Percentiles rank a stretch among this genome's conserved stretches.
Evolutionary conservation across 441 rosid species (phyloP).

Genomic region (Geranium incanum): DNA sequence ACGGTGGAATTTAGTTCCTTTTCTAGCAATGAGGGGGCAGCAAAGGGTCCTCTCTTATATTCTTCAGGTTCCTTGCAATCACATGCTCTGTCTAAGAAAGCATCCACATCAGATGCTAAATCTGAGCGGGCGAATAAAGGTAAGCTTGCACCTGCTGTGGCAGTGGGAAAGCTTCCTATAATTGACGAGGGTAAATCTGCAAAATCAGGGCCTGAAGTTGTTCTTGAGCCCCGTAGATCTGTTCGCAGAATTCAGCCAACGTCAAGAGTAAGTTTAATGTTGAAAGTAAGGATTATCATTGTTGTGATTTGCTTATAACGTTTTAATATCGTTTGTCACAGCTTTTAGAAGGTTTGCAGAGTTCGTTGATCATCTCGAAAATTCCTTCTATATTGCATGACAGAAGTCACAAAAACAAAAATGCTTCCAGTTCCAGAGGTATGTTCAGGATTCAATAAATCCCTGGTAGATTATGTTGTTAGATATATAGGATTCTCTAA

Average conservation of each 20-base stretch:
- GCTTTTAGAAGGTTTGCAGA: conserved; percentile 94
- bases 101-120: conserved; percentile 33
- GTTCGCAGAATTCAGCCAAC: conserved; percentile 93
- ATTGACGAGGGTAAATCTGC: conserved; percentile 56
- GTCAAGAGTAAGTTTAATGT: conserved; percentile 48
- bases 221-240: conserved; percentile 80
- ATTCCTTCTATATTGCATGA: conserved; percentile 66
- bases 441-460: background rate
- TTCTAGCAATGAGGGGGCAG: conserved; percentile 40
- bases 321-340: conserved; percentile 27
- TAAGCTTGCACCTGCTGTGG: conserved; percentile 42
- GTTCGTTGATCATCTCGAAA: conserved; percentile 77
- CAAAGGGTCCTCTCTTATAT: conserved; percentile 43
- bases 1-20: conserved; percentile 31
- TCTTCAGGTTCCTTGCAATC: conserved; percentile 40
- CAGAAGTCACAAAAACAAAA: conserved; percentile 54
- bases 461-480: background rate
- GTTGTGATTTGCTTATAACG: background rate
- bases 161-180: conserved; percentile 37
- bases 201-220: conserved; percentile 34
- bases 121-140: conserved; percentile 43
- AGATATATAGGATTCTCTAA: background rate
- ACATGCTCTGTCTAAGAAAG: conserved; percentile 40
- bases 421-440: conserved; percentile 44
- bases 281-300: background rate